A percentile compares a stretch with the other conserved stretches of the same genome.
These are phyloP conservation scores for Puya raimondii DNA, from an alignment of 176 grass and related monocot species.

Conservation along the genomic window DNA sequence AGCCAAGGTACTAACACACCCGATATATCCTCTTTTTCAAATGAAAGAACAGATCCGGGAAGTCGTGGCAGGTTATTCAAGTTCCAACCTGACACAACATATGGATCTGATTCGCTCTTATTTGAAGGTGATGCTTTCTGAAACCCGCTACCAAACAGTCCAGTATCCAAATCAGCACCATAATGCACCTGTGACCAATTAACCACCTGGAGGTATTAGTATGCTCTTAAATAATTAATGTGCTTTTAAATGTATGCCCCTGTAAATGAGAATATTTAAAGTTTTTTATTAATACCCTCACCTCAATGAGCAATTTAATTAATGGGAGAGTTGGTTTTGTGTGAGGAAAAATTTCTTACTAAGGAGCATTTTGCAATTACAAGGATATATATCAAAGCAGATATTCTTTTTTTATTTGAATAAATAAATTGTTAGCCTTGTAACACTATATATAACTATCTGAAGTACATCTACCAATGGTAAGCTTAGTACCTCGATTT, in stretches of 20 bases:
- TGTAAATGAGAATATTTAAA: too few relatives aligned
- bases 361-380: too few relatives aligned
- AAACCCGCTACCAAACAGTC: slow-evolving; percentile 79
- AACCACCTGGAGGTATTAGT: neutral
- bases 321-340: slow-evolving; percentile 5
- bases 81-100: slow-evolving; percentile 62
- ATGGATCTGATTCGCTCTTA: slow-evolving; percentile 44
- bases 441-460: too few relatives aligned
- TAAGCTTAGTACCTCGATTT: slow-evolving; percentile 60
- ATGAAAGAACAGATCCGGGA: slow-evolving; percentile 68
- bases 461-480: neutral
- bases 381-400: too few relatives aligned
- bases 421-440: too few relatives aligned
- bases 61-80: slow-evolving; percentile 73
- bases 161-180: slow-evolving; percentile 91
- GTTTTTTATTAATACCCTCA: too few relatives aligned
- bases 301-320: too few relatives aligned
- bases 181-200: slow-evolving; percentile 61
- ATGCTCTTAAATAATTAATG: neutral
- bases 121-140: slow-evolving; percentile 28
- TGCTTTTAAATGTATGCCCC: neutral
- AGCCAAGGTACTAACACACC: slow-evolving; percentile 96
- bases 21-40: slow-evolving; percentile 86
- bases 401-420: too few relatives aligned
- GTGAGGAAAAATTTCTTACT: slow-evolving; percentile 10